Base-by-base conservation (phyloP, 495 filamentous ascomycete species). In the Aspergillus cavernicola region DNA sequence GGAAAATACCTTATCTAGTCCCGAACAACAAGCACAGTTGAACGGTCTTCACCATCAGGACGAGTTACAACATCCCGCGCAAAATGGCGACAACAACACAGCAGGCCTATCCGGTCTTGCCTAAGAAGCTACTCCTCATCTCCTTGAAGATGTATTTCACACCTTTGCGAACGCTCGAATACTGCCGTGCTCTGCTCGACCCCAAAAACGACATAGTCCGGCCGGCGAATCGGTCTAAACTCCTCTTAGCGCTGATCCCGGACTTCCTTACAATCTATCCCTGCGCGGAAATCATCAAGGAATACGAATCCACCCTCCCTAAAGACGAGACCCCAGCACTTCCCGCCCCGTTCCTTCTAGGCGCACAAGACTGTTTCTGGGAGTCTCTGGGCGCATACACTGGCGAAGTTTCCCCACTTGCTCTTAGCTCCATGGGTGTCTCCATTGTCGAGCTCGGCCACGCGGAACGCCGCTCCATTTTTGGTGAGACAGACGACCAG, bases 121-220 rank as follows among this genome's bases (percentile, higher is more conserved):
- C 79, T n/a, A 74, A 80, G 54, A 86, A 81, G 52, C 76, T 92
- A 46, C 78, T 95, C 44, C 86, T 88, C 63, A 84, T 92, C 65
- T 88, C 83, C 47, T 79, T 88, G 19, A 92, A 95, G 64, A 88
- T 90, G 83, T 92, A 92, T 77, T 92, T 92, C 68, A 80, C 80
- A 69, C 78, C 84, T 18, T 67, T 79, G 16, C 72, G 72, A 49
- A 91, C 89, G 12, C 70, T 73, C 47, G 58, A 70, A 39, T 95
- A 89, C 72, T 70, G 86, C 53, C 63, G 70, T 37, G 69, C 72
- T 50, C 70, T 91, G 33, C 72, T 85, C 18, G 60, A 74, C 41
- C 76, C 75, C 47, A 35, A 58, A 37, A 66, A 69, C 62, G 51
- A 66, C 53, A 70, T 68, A 36, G 64, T 74, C 47, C 66, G 63